A percentile compares a stretch with the other conserved stretches of the same genome.
Evolutionary conservation across 495 filamentous ascomycete species (phyloP).

Genomic region (Platismatia glauca): DNA sequence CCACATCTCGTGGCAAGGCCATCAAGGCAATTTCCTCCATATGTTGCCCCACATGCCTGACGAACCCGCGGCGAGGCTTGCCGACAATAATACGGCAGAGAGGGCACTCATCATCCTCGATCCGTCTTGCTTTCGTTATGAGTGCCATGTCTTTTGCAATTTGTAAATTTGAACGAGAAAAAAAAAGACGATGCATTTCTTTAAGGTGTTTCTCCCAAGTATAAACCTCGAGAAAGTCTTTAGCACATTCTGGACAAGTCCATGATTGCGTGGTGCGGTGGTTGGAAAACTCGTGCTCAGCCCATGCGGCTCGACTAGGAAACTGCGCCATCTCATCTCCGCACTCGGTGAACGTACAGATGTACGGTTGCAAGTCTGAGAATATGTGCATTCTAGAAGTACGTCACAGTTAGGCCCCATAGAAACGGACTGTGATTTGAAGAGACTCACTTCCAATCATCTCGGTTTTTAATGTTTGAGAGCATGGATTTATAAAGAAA

Average conservation of each 20-base stretch:
- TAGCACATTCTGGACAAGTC: not conserved
- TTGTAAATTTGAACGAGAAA: not conserved
- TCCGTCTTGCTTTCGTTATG: not conserved
- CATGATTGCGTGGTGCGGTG: not conserved
- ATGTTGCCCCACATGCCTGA: slow-evolving; percentile 22
- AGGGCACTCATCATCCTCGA: not conserved
- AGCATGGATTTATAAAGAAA: not conserved
- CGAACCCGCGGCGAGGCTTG: slow-evolving; percentile 19
- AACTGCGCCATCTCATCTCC: slow-evolving; percentile 23
- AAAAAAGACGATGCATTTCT: not conserved
- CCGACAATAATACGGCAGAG: slow-evolving; percentile 3
- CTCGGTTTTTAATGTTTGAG: not conserved
- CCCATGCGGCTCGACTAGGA: slow-evolving; percentile 23
- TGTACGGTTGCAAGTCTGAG: slow-evolving; percentile 29
- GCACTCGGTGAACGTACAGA: slow-evolving; percentile 29
- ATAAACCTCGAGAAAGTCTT: not conserved
- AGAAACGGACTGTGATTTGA: not conserved
- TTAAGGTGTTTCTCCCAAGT: not conserved
- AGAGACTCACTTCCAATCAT: not conserved
- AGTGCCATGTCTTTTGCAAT: not conserved
- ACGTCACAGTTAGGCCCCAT: not conserved
- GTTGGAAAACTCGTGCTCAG: slow-evolving; percentile 22
- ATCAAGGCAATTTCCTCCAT: slow-evolving; percentile 27
- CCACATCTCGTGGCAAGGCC: slow-evolving; percentile 17
- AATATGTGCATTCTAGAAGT: not conserved